phyloP scores from a whole-genome alignment of 768 basidiomycete species.

The Suillus cothurnatus region DNA sequence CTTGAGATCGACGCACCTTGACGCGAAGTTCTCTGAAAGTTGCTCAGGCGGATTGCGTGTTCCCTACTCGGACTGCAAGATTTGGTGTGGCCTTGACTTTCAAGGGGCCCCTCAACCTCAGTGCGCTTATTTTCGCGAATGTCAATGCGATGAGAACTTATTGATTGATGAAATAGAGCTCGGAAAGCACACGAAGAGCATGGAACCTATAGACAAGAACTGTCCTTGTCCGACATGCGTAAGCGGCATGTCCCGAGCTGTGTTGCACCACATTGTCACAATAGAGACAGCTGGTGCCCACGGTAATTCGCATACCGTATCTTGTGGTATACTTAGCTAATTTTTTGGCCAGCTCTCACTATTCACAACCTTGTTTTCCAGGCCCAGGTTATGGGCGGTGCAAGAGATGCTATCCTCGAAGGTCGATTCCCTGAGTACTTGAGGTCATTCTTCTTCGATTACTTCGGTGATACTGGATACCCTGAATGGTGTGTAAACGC shows the following conservation, averaged over 20 bases:
- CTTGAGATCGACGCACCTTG: slow-evolving; percentile 4
- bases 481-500: slow-evolving; percentile 91
- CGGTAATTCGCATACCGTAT: slow-evolving; percentile 45
- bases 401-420: slow-evolving; percentile 76
- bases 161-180: slow-evolving; percentile 38
- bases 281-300: slow-evolving; percentile 88
- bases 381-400: slow-evolving; percentile 85
- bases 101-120: slow-evolving; percentile 79
- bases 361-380: slow-evolving; percentile 86
- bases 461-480: slow-evolving; percentile 78
- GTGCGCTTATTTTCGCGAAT: slow-evolving; percentile 37
- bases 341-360: slow-evolving; percentile 59
- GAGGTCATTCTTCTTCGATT: slow-evolving; percentile 70
- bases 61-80: slow-evolving; percentile 88
- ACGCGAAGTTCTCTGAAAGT: slow-evolving; percentile 3
- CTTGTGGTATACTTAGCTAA: slow-evolving; percentile 12
- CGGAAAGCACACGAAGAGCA: slow-evolving; percentile 68
- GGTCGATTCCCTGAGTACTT: slow-evolving; percentile 82
- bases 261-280: slow-evolving; percentile 74
- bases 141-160: slow-evolving; percentile 11
- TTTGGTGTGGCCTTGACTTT: slow-evolving; percentile 90
- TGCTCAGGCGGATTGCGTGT: slow-evolving; percentile 85
- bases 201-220: slow-evolving; percentile 67
- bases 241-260: slow-evolving; percentile 65
- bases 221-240: slow-evolving; percentile 90